Percentiles rank a stretch among this genome's conserved stretches.
Evolutionary conservation across 352 stramenopile genomes (phyloP).

Genomic region (Phytophthora colocasiae): DNA sequence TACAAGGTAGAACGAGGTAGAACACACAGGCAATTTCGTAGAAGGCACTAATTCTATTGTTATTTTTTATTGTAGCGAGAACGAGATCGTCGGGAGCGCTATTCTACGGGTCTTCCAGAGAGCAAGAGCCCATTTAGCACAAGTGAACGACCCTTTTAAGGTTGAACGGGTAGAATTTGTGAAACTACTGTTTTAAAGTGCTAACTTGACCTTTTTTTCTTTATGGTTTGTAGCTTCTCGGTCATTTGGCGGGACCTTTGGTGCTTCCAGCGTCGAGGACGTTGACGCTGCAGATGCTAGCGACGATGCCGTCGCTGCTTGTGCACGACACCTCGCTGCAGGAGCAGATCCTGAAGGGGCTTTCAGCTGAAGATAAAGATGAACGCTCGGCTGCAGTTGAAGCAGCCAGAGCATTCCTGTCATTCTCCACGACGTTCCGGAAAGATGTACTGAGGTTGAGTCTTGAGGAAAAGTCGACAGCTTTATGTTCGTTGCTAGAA

Average conservation of each 20-base stretch:
- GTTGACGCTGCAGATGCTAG: conserved; percentile 47
- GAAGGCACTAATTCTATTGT: conserved; percentile 8
- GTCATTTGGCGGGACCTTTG: conserved; percentile 26
- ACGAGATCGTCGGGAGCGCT: conserved; percentile 37
- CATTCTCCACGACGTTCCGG: conserved; percentile 34
- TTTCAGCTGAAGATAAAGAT: conserved; percentile 28
- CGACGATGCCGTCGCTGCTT: conserved; percentile 53
- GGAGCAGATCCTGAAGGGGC: conserved; percentile 26
- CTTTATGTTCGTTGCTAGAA: conserved; percentile 32
- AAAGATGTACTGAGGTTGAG: conserved; percentile 29
- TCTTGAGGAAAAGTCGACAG: conserved; percentile 21
- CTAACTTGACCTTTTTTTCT: background rate
- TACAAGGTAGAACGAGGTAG: conserved; percentile 37
- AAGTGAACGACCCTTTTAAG: conserved; percentile 61
- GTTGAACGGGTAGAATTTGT: conserved; percentile 20
- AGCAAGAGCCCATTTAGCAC: conserved; percentile 46
- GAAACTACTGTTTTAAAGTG: conserved; percentile 4
- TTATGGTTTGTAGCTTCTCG: conserved; percentile 31
- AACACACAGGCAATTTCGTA: conserved; percentile 1
- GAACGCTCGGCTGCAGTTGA: conserved; percentile 43
- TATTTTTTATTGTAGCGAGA: conserved; percentile 38
- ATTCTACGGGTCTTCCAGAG: conserved; percentile 57
- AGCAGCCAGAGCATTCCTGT: conserved; percentile 34
- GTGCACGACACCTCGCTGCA: conserved; percentile 33
- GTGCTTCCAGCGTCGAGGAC: conserved; percentile 30